Evolutionary conservation across 768 basidiomycete genomes (phyloP).

Genomic region (Mycena haematopus): DNA sequence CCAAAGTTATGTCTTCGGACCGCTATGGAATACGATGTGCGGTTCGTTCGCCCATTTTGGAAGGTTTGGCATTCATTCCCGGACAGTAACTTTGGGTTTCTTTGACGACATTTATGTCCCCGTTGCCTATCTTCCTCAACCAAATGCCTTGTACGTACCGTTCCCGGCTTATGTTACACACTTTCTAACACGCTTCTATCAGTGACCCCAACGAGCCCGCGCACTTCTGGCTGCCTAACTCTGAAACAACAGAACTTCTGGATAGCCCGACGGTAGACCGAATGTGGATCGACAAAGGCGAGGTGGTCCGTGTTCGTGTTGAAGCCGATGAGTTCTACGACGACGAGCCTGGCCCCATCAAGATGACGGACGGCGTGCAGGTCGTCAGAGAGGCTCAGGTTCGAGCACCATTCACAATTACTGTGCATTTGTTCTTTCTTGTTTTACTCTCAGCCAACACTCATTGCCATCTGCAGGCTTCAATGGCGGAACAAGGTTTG

Average conservation of each 20-base stretch:
- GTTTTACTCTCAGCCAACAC: not conserved
- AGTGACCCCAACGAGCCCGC: slow-evolving; percentile 86
- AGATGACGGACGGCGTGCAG: slow-evolving; percentile 71
- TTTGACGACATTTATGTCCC: slow-evolving; percentile 95
- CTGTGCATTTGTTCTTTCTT: slow-evolving; percentile 50
- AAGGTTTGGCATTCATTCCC: slow-evolving; percentile 3
- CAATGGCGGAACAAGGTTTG: slow-evolving; percentile 83
- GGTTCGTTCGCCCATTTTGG: slow-evolving; percentile 35
- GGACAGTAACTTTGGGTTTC: slow-evolving; percentile 83
- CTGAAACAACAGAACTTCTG: slow-evolving; percentile 65
- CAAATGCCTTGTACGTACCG: slow-evolving; percentile 72
- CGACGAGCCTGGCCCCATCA: slow-evolving; percentile 85
- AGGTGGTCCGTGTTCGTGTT: slow-evolving; percentile 77
- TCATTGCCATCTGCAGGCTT: slow-evolving; percentile 56
- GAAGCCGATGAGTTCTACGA: slow-evolving; percentile 86
- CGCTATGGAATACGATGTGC: slow-evolving; percentile 83
- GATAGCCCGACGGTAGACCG: slow-evolving; percentile 69
- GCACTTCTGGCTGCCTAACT: slow-evolving; percentile 82
- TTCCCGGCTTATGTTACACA: not conserved
- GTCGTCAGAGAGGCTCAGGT: slow-evolving; percentile 54
- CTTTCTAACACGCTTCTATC: slow-evolving; percentile 6
- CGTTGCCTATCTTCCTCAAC: slow-evolving; percentile 77
- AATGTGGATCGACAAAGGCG: slow-evolving; percentile 83
- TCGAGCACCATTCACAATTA: slow-evolving; percentile 71
- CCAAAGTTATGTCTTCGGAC: slow-evolving; percentile 87